Conservation (phyloP, 805 yeast species). For the Myxozyma monticola region DNA sequence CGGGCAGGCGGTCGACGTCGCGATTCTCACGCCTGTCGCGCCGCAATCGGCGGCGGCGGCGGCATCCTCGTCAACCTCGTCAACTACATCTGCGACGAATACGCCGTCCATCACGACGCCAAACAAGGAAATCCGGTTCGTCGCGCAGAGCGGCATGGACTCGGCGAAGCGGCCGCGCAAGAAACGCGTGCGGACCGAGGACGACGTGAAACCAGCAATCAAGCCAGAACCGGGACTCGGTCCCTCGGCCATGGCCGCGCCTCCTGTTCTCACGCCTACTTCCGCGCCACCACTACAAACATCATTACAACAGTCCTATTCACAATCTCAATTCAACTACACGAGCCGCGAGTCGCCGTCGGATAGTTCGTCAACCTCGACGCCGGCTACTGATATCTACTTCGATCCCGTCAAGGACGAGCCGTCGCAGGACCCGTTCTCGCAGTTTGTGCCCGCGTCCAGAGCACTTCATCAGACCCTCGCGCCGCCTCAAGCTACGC, state of each 20-base stretch:
- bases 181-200: slow-evolving; percentile 2
- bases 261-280: not conserved
- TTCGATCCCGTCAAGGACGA: not conserved
- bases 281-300: not conserved
- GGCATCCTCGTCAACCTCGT: not conserved
- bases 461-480: too few species aligned
- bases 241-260: not conserved
- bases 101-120: not conserved
- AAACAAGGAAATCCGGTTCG: slow-evolving; percentile 24
- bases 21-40: slow-evolving; percentile 10
- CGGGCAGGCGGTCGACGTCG: slow-evolving; percentile 9
- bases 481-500: too few species aligned
- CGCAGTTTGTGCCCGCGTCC: too few species aligned
- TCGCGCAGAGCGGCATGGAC: slow-evolving; percentile 22
- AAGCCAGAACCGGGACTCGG: slow-evolving; percentile 1
- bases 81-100: not conserved
- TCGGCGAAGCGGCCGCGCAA: slow-evolving; percentile 20
- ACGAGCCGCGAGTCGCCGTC: too few species aligned
- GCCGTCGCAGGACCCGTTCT: not conserved
- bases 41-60: not conserved
- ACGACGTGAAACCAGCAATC: not conserved
- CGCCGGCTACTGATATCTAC: too few species aligned
- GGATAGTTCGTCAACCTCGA: too few species aligned
- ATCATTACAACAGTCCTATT: not conserved
- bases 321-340: not conserved